Evolutionary conservation across 805 yeast genomes (phyloP), one percentile per base, ranked within the genome.

Genomic region (Ogataea pilisensis): DNA sequence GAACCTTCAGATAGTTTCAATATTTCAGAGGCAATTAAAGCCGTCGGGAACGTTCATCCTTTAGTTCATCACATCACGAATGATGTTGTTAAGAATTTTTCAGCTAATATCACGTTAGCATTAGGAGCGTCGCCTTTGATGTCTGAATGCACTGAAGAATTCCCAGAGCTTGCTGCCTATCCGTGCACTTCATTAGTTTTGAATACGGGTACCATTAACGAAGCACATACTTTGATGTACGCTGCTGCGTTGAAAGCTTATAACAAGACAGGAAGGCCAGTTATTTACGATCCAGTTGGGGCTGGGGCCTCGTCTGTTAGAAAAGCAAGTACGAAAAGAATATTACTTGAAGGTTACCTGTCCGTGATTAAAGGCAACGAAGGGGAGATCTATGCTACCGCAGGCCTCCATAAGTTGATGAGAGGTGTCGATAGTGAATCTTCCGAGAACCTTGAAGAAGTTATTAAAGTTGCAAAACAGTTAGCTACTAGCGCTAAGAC

Each of bases 251-350:
- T 83, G 16, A 55, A 57, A 8, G 75, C 72, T 0, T 87, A 89
- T 57, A 83, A 82, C 54, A 56, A 54, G 12, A 50, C 59, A 12
- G 75, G 75, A 2, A 68, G 72, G 34, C 90, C 86, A 3, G 73
- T 89, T 25, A 76, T 89, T 0, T 81, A 84, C 50, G 97, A 89
- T 59, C 97, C 96, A 0, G 96, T 89, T n/a, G 97, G 89, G 1
- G 87, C 82, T 30, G 95, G 95, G 21, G 96, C 96, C 0, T 72
- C 95, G 0, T 42, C 54, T 3, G 72, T 76, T 5, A 70, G 97
- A 43, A 64, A 66, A 30, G 53, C 61, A 3, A 66, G 78, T 14
- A 74, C 80, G 38, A 58, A 66, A 21, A 55, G 57, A 1, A 51
- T 88, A 8, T 58, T 89, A 25, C 68, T 79, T 28, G 58, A 69